A percentile compares a stretch with the other conserved stretches of the same genome.
phyloP scores from a whole-genome alignment of 768 basidiomycete species.

The Neoboletus brunneissimus region DNA sequence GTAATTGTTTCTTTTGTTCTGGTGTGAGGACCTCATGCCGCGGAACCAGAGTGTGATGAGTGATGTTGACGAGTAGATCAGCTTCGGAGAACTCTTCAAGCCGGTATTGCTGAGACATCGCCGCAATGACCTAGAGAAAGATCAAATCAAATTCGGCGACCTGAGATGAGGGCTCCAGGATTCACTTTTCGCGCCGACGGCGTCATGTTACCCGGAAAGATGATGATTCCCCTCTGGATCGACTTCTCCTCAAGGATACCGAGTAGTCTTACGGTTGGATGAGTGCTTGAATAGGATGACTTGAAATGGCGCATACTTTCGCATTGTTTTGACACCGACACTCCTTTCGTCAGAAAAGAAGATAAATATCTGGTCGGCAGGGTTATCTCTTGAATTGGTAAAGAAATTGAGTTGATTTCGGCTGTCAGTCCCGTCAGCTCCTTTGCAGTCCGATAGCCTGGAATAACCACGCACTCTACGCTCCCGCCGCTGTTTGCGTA shows the following conservation, averaged over 20 bases:
- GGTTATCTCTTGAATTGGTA: constrained; percentile 66
- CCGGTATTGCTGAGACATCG: constrained; percentile 81
- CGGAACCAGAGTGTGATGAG: constrained; percentile 92
- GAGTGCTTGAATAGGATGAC: constrained; percentile 3
- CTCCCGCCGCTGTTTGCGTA: constrained; percentile 73
- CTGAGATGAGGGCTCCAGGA: background rate
- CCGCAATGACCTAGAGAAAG: constrained; percentile 74
- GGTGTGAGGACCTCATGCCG: constrained; percentile 82
- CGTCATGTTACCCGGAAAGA: constrained; percentile 96
- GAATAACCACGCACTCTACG: constrained; percentile 70
- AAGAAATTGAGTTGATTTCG: constrained; percentile 89
- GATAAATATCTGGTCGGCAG: constrained; percentile 81
- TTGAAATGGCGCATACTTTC: constrained; percentile 61
- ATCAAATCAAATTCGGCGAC: background rate
- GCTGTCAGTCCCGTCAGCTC: constrained; percentile 41
- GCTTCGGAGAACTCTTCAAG: constrained; percentile 97
- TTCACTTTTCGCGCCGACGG: constrained; percentile 91
- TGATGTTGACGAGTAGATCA: constrained; percentile 96
- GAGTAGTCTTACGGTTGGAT: constrained; percentile 59
- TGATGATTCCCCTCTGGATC: constrained; percentile 89
- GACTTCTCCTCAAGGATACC: constrained; percentile 87
- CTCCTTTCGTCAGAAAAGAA: constrained; percentile 96
- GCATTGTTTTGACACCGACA: constrained; percentile 96
- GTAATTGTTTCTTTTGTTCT: constrained; percentile 82
- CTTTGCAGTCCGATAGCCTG: constrained; percentile 1